Conservation (phyloP, 805 yeast genomes). For the Lipomyces orientalis region DNA sequence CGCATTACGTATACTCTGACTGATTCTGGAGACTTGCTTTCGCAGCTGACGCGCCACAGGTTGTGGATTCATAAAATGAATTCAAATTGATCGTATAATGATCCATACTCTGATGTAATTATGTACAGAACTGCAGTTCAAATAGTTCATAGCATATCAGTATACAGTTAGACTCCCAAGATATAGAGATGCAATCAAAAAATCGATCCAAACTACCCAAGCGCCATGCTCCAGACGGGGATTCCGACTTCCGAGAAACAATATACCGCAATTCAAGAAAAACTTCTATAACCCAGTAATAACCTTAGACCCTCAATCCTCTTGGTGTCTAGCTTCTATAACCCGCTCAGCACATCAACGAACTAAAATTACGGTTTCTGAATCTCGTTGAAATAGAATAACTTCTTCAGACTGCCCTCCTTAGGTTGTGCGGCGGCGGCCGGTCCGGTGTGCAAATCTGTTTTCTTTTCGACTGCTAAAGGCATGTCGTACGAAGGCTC, state of each 20-base stretch:
- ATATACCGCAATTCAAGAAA: not conserved
- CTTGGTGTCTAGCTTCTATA: not conserved
- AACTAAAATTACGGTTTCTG: constrained; percentile 7
- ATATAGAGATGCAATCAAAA: not conserved
- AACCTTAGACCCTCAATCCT: not conserved
- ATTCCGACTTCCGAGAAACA: not conserved
- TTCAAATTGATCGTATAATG: not conserved
- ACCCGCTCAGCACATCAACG: not conserved
- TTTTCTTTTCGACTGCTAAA: constrained; percentile 8
- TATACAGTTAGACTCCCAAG: not conserved
- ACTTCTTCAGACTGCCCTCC: constrained; percentile 17
- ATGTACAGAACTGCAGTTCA: not conserved
- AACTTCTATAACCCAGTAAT: not conserved
- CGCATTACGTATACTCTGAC: no score
- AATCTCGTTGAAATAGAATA: constrained; percentile 21
- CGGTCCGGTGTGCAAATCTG: not conserved
- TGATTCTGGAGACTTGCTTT: no score
- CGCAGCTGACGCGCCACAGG: no score
- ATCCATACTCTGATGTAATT: not conserved
- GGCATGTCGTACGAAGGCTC: constrained; percentile 23
- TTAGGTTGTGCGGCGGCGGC: not conserved
- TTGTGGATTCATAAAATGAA: no score
- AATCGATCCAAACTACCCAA: not conserved
- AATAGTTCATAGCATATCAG: not conserved
- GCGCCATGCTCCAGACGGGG: not conserved